These are phyloP conservation scores for Centrapalus pauciflorus DNA, from an alignment of 129 eudicot species.

Conservation along the genomic window DNA sequence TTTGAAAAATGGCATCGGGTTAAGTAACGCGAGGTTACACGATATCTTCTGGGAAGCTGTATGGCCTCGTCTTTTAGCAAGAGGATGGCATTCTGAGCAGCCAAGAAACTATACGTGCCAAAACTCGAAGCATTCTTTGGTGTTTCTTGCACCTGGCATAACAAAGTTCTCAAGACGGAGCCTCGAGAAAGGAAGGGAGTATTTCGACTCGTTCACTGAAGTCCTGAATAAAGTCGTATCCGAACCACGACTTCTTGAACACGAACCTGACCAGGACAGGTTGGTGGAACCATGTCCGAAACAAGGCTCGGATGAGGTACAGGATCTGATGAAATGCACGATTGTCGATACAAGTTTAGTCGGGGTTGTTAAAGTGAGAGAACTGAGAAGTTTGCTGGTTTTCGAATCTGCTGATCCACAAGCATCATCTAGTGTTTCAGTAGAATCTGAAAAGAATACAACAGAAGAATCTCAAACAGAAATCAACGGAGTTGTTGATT, in stretches of 20 bases:
- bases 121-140: slow-evolving; percentile 30
- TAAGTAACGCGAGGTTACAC: slow-evolving; percentile 42
- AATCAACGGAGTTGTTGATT: background rate
- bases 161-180: slow-evolving; percentile 50
- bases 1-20: slow-evolving; percentile 43
- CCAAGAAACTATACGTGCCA: slow-evolving; percentile 25
- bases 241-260: slow-evolving; percentile 51
- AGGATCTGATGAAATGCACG: slow-evolving; percentile 22
- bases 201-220: slow-evolving; percentile 50
- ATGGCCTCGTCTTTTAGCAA: slow-evolving; percentile 65
- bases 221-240: slow-evolving; percentile 50
- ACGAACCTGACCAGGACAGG: slow-evolving; percentile 26
- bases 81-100: slow-evolving; percentile 65
- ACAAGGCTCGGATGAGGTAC: slow-evolving; percentile 12
- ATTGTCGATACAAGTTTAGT: slow-evolving; percentile 39
- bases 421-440: background rate
- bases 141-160: slow-evolving; percentile 62
- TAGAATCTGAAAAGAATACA: background rate
- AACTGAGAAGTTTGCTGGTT: slow-evolving; percentile 24
- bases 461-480: slow-evolving; percentile 7
- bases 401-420: slow-evolving; percentile 5
- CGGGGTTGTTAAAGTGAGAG: slow-evolving; percentile 24
- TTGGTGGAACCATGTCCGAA: background rate
- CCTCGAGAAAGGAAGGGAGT: slow-evolving; percentile 42
- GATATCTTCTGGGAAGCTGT: slow-evolving; percentile 68